Base-by-base conservation (phyloP, 164 flowering plant species). In the Euptelea pleiosperma region DNA sequence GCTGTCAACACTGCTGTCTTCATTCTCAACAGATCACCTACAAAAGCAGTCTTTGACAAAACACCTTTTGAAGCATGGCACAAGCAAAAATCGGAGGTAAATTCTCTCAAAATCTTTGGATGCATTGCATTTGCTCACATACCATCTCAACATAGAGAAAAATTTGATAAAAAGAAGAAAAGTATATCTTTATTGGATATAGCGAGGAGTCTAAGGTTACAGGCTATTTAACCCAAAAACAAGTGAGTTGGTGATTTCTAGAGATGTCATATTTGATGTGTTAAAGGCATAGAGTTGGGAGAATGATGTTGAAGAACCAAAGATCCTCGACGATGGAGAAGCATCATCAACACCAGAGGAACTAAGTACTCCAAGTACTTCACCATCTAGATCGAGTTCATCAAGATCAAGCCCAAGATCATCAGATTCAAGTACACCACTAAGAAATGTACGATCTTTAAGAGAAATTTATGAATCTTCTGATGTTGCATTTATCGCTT, bases 231-330 rank as follows among this genome's bases (percentile, higher is more conserved):
- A 62, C 33, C 57, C 65, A 14, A 22, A 12, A 8, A 62, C 44
- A 2, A 62, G 53, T 42, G 34, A 30, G 2, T 31, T 43, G n/a
- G 35, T 34, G 1, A 41, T 54, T 43, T 34, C 52, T 4, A 15
- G 6, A 51, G 58, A 62, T 43, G 58, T 42, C 6, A 43, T 62
- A 8, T 62, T 44, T 44, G 37, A 62, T 41, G 58, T 43, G 19
- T 4, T 33, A 9, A 21, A 22, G 14, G 18, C 52, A 8, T 52
- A 44, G 52, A 24, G 9, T 3, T 42, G 51, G 52, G 42, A 52
- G 3, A 31, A 8, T 15, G 31, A 22, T n/a, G 8, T 14, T 3
- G 8, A 29, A 37, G 11, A 2, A 8, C 28, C 55, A 28, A 8
- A 2, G 12, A 6, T 26, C 28, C 15, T 37, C n/a, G 28, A 36